A percentile compares a stretch with the other conserved stretches of the same genome.
Conservation (phyloP, 306 rosid genomes). For the Pueraria montana region DNA sequence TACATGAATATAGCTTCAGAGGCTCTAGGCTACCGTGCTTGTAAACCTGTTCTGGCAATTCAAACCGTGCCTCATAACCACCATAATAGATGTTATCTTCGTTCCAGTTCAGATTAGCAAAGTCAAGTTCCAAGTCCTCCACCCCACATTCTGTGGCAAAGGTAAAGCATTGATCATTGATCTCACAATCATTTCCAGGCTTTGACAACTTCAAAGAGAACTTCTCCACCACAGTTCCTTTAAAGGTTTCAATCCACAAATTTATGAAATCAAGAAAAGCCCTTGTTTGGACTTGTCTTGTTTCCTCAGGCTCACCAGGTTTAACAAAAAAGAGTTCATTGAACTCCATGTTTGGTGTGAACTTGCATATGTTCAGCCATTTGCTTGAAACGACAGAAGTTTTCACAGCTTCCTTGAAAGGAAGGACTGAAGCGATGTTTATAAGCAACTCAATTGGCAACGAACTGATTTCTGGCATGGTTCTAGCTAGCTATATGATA, state of each 20-base stretch:
- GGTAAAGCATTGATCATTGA: neutral
- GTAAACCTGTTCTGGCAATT: neutral
- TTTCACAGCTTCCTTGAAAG: conserved; percentile 43
- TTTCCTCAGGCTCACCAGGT: neutral
- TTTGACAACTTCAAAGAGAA: conserved; percentile 1
- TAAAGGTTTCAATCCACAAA: neutral
- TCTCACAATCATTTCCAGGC: neutral
- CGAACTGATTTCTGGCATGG: neutral
- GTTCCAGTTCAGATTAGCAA: neutral
- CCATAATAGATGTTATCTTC: neutral
- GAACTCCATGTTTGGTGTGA: conserved; percentile 27
- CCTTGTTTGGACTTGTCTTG: neutral
- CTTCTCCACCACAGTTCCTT: neutral
- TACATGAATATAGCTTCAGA: neutral
- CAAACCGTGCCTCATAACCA: neutral
- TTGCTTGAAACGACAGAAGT: neutral
- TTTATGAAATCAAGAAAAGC: conserved; percentile 5
- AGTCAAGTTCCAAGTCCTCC: conserved; percentile 5
- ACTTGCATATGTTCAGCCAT: neutral
- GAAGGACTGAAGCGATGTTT: conserved; percentile 30
- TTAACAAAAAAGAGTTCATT: conserved; percentile 41
- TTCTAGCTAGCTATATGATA: neutral
- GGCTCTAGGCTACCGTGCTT: neutral
- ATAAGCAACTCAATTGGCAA: conserved; percentile 15
- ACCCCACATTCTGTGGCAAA: conserved; percentile 24